Evolutionary conservation across 257 asterid species (phyloP).

Genomic region (Rauvolfia tetraphylla): DNA sequence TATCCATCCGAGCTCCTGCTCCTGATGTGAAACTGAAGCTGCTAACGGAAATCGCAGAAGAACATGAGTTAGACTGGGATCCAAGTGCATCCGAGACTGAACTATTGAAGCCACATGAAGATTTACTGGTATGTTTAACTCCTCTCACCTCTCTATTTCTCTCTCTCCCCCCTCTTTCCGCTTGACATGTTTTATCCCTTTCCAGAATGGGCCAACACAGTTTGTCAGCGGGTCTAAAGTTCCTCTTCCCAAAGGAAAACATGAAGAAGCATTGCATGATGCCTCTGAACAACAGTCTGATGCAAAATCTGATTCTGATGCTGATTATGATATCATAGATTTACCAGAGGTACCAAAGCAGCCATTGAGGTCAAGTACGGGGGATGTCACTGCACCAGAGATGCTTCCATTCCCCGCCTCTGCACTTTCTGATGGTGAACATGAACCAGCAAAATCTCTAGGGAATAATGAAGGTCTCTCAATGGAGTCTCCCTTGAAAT

Average conservation of each 20-base stretch:
- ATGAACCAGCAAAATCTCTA: conserved; percentile 37
- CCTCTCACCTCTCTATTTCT: neutral
- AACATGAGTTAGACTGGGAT: conserved; percentile 92
- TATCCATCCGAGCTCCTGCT: conserved; percentile 88
- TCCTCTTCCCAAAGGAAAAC: conserved; percentile 64
- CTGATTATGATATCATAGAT: conserved; percentile 53
- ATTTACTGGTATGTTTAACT: conserved; percentile 58
- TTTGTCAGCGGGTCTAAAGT: conserved; percentile 58
- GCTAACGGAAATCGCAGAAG: conserved; percentile 89
- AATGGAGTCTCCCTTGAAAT: conserved; percentile 12
- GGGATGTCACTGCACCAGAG: conserved; percentile 51
- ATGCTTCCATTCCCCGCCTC: conserved; percentile 87
- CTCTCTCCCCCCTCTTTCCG: neutral
- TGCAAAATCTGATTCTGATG: conserved; percentile 56
- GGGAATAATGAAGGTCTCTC: conserved; percentile 18
- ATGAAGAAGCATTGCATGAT: conserved; percentile 26
- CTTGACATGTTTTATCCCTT: conserved; percentile 18
- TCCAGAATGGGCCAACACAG: conserved; percentile 76
- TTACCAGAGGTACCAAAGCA: conserved; percentile 82
- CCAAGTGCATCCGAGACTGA: conserved; percentile 69
- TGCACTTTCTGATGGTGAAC: conserved; percentile 58
- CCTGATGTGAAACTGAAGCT: conserved; percentile 85
- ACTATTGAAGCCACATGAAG: conserved; percentile 77
- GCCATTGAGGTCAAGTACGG: conserved; percentile 47
- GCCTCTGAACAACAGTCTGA: conserved; percentile 33